These are phyloP conservation scores for Aegilops sharonensis DNA, from an alignment of 176 grass and related monocot species.

Conservation along the genomic window DNA sequence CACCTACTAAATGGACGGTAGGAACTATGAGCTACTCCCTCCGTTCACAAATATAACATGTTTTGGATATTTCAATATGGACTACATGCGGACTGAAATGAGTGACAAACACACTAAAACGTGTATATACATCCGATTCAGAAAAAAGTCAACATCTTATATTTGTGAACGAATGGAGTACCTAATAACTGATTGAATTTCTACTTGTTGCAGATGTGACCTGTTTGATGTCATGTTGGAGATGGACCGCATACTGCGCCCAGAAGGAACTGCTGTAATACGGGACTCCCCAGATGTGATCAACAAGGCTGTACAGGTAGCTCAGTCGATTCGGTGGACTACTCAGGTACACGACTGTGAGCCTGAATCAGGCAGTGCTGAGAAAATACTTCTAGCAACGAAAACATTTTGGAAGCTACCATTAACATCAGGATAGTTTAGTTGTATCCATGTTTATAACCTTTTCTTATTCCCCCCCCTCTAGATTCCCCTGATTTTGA, in stretches of 20 bases:
- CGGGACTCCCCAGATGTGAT: constrained; percentile 64
- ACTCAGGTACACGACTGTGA: constrained; percentile 58
- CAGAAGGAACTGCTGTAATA: constrained; percentile 84
- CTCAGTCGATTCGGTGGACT: constrained; percentile 65
- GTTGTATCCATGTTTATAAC: constrained; percentile 25
- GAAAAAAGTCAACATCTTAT: too few species aligned
- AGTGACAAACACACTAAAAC: too few species aligned
- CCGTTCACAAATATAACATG: too few species aligned
- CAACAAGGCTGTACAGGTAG: constrained; percentile 52
- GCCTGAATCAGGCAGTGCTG: constrained; percentile 46
- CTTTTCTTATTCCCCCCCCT: neutral
- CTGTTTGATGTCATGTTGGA: constrained; percentile 90
- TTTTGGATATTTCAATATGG: too few species aligned
- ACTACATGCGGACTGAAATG: too few species aligned
- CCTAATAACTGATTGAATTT: neutral
- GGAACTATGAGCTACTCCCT: too few species aligned
- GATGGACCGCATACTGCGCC: constrained; percentile 94
- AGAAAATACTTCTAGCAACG: constrained; percentile 85
- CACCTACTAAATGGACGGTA: neutral
- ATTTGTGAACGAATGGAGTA: too few species aligned
- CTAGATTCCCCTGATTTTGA: constrained; percentile 32
- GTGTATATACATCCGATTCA: too few species aligned
- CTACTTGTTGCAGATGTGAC: constrained; percentile 62
- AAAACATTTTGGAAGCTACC: constrained; percentile 85
- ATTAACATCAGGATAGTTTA: constrained; percentile 40